Conservation (phyloP, 257 asterid genomes). For the Penstemon davidsonii region DNA sequence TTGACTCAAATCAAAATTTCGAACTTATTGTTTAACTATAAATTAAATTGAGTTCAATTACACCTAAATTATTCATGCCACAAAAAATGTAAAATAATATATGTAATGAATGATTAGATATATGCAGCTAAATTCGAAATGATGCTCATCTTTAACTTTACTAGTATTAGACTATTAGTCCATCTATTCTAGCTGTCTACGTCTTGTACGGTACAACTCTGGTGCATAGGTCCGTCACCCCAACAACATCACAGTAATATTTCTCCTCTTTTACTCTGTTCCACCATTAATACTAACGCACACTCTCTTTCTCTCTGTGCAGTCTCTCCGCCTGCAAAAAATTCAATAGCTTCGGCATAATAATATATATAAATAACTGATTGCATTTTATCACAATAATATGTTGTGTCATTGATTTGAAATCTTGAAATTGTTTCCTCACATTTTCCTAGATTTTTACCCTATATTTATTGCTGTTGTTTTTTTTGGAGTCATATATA, state of each 20-base stretch:
- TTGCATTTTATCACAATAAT: conserved; percentile 7
- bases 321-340: conserved; percentile 5
- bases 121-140: too few relatives aligned
- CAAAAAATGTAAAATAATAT: too few relatives aligned
- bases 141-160: too few relatives aligned
- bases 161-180: neutral
- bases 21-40: too few relatives aligned
- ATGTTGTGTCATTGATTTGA: conserved; percentile 19
- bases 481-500: neutral
- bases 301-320: conserved; percentile 17
- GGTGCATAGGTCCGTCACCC: neutral
- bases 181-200: neutral
- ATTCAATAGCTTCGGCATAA: too few relatives aligned
- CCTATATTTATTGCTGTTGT: conserved; percentile 27
- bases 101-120: too few relatives aligned
- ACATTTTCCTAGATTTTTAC: conserved; percentile 32
- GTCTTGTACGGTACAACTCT: conserved; percentile 20
- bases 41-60: too few relatives aligned
- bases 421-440: conserved; percentile 32
- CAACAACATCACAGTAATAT: neutral
- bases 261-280: conserved; percentile 6
- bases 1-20: too few relatives aligned
- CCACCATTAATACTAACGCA: conserved; percentile 26
- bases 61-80: too few relatives aligned
- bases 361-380: neutral